A percentile compares a stretch with the other conserved stretches of the same genome.
phyloP scores from a whole-genome alignment of 495 filamentous ascomycete species.

The Aspergillus haitiensis region DNA sequence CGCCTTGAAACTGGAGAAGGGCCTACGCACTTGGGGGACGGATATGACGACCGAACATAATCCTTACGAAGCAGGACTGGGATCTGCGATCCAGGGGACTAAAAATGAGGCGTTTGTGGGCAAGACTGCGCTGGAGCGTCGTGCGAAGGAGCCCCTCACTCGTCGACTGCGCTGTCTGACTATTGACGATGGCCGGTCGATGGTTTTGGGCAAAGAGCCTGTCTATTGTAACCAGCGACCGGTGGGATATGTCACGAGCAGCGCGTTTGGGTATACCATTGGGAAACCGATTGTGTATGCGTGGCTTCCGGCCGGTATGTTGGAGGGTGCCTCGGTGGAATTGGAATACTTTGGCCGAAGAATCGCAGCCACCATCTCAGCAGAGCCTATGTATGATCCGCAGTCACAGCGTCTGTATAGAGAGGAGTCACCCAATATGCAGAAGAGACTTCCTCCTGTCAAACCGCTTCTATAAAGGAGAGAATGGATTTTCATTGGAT shows the following conservation, averaged over 20 bases:
- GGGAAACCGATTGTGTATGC: conserved; percentile 48
- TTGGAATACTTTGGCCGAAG: conserved; percentile 50
- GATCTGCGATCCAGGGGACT: conserved; percentile 31
- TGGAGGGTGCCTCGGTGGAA: conserved; percentile 40
- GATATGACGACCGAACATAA: conserved; percentile 53
- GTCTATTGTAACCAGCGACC: conserved; percentile 40
- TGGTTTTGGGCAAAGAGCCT: conserved; percentile 53
- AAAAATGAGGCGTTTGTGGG: conserved; percentile 45
- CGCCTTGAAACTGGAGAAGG: conserved; percentile 49
- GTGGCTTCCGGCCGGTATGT: conserved; percentile 41
- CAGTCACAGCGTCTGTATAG: conserved; percentile 24
- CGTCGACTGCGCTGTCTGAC: conserved; percentile 43
- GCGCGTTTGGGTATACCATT: conserved; percentile 49
- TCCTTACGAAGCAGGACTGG: conserved; percentile 49
- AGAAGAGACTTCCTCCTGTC: no score
- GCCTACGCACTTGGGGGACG: conserved; percentile 41
- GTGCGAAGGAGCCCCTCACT: conserved; percentile 22
- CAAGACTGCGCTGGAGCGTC: conserved; percentile 34
- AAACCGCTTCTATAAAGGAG: no score
- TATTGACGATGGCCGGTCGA: conserved; percentile 45
- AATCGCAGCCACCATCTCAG: conserved; percentile 42
- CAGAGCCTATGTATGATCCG: conserved; percentile 43
- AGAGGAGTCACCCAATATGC: not conserved
- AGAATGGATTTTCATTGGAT: no score
- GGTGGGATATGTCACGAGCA: conserved; percentile 50